Conservation (phyloP, 495 filamentous ascomycete species). For the Mycothermus thermophilus region DNA sequence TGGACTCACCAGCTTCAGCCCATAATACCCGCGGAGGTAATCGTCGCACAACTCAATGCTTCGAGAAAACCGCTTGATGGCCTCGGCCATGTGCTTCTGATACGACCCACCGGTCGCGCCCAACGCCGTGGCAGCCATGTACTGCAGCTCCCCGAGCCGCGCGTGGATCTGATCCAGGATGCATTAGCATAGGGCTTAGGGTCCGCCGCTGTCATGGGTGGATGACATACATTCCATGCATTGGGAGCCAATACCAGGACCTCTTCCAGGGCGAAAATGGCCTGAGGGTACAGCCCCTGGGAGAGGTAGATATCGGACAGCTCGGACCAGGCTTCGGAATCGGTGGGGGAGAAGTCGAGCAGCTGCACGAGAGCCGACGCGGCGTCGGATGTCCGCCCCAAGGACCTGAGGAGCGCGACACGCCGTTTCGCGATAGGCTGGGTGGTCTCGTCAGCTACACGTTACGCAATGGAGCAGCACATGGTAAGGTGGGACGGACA, state of each 20-base stretch:
- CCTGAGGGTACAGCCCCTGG: constrained; percentile 64
- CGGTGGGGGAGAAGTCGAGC: constrained; percentile 72
- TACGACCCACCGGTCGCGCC: constrained; percentile 27
- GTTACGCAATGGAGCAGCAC: background rate
- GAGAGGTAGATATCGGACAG: constrained; percentile 70
- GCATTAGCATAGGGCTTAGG: constrained; percentile 17
- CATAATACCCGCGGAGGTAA: constrained; percentile 86
- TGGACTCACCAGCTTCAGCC: constrained; percentile 65
- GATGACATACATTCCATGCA: constrained; percentile 72
- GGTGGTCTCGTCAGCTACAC: constrained; percentile 10
- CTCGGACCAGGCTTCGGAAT: constrained; percentile 90
- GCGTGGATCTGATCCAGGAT: constrained; percentile 58
- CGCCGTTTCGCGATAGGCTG: constrained; percentile 80
- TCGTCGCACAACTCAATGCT: constrained; percentile 88
- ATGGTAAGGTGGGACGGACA: constrained; percentile 33
- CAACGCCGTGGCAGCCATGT: constrained; percentile 45
- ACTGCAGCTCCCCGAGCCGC: constrained; percentile 68
- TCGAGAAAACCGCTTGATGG: constrained; percentile 70
- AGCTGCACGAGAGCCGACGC: constrained; percentile 58
- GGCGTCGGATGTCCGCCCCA: constrained; percentile 55
- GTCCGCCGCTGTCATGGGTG: constrained; percentile 2
- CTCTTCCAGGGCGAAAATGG: constrained; percentile 82
- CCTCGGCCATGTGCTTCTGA: constrained; percentile 46
- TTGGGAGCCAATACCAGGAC: constrained; percentile 78
- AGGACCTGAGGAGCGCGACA: constrained; percentile 61